These are phyloP conservation scores for Phytophthora chlamydospora DNA, from an alignment of 352 stramenopile species.

Conservation along the genomic window DNA sequence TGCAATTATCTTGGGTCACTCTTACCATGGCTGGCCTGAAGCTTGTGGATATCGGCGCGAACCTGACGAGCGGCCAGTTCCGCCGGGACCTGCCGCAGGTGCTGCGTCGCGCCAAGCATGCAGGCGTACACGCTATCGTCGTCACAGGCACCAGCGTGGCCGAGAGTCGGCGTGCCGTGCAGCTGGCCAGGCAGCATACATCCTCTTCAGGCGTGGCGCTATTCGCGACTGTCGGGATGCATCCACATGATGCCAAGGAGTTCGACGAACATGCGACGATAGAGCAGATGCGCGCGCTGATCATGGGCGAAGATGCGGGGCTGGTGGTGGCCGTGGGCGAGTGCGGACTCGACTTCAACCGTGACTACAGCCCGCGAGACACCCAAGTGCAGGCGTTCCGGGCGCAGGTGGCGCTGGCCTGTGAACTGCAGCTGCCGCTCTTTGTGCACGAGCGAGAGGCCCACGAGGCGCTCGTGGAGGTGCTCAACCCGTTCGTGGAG, in stretches of 20 bases:
- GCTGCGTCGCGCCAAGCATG: slow-evolving; percentile 76
- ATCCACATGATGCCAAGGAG: slow-evolving; percentile 93
- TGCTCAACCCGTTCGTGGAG: slow-evolving; percentile 61
- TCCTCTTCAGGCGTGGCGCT: slow-evolving; percentile 45
- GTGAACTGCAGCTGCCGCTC: slow-evolving; percentile 85
- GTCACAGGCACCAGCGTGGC: slow-evolving; percentile 80
- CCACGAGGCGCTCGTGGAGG: slow-evolving; percentile 53
- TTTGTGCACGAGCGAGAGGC: slow-evolving; percentile 93
- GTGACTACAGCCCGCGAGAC: slow-evolving; percentile 93
- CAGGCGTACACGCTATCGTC: slow-evolving; percentile 82
- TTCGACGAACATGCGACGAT: slow-evolving; percentile 54
- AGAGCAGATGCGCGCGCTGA: slow-evolving; percentile 51
- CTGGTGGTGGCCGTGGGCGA: slow-evolving; percentile 93
- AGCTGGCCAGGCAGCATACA: slow-evolving; percentile 36
- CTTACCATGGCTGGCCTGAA: background rate
- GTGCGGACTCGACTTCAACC: slow-evolving; percentile 96
- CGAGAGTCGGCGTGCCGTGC: slow-evolving; percentile 47
- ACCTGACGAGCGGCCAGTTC: slow-evolving; percentile 72
- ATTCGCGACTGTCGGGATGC: slow-evolving; percentile 92
- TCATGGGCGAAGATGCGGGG: slow-evolving; percentile 40
- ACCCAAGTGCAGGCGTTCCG: slow-evolving; percentile 89
- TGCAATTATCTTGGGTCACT: slow-evolving; percentile 1
- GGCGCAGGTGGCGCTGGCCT: slow-evolving; percentile 89
- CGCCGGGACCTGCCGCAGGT: slow-evolving; percentile 89
- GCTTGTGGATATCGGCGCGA: slow-evolving; percentile 76